Evolutionary conservation across 176 grass and related monocot genomes (phyloP).

Genomic region (Phoenix dactylifera): DNA sequence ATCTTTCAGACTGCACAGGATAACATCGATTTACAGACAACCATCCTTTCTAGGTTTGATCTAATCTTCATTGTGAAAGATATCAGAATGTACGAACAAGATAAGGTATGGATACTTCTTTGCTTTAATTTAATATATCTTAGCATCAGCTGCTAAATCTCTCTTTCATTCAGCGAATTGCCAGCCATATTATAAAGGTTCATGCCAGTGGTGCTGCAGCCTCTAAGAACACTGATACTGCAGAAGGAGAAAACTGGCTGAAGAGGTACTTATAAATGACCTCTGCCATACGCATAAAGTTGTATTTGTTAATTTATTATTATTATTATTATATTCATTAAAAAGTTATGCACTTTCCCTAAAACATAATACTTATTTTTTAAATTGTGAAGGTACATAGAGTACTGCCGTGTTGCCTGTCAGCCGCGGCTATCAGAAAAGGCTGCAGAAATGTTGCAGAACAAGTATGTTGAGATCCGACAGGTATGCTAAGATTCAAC

Average conservation of each 20-base stretch:
- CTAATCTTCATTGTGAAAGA: constrained; percentile 97
- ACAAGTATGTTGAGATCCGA: constrained; percentile 98
- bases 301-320: too few relatives aligned
- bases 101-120: constrained; percentile 54
- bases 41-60: constrained; percentile 96
- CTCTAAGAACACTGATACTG: constrained; percentile 34
- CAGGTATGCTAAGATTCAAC: constrained; percentile 30
- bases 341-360: too few relatives aligned
- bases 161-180: constrained; percentile 45
- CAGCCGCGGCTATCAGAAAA: constrained; percentile 81
- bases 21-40: constrained; percentile 97
- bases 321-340: too few relatives aligned
- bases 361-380: not conserved
- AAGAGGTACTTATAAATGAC: constrained; percentile 44
- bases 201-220: constrained; percentile 76
- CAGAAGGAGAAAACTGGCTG: constrained; percentile 93
- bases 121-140: constrained; percentile 1
- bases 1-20: constrained; percentile 75
- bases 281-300: too few relatives aligned
- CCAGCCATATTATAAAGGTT: constrained; percentile 89
- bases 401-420: constrained; percentile 79
- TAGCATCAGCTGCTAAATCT: not conserved
- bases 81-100: constrained; percentile 84
- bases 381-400: constrained; percentile 53
- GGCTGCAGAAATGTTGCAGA: constrained; percentile 86